Conservation (phyloP, 73 alveolate genomes). For the Symbiodinium pilosum region DNA sequence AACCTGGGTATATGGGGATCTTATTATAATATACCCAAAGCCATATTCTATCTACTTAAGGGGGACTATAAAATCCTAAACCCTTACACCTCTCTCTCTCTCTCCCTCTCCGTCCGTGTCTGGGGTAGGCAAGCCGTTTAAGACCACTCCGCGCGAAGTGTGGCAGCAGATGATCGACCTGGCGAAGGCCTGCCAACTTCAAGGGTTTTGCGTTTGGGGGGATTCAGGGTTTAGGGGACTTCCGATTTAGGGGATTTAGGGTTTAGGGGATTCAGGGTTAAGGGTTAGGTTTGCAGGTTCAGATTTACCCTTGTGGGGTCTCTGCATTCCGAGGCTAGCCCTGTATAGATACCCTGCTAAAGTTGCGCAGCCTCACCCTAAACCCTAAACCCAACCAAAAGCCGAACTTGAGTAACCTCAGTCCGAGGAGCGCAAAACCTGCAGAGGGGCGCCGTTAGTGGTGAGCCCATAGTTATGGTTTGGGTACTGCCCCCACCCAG, state of each 20-base stretch:
- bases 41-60: background rate
- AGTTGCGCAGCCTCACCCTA: background rate
- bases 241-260: background rate
- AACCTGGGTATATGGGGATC: background rate
- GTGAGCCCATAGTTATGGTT: too few species aligned
- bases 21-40: background rate
- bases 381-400: background rate
- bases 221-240: background rate
- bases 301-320: too few species aligned
- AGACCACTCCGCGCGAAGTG: background rate
- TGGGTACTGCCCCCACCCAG: too few species aligned
- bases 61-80: background rate
- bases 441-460: too few species aligned
- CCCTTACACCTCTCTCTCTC: background rate
- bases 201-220: background rate
- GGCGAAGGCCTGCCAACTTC: background rate
- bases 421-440: too few species aligned
- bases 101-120: too few species aligned
- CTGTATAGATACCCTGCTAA: too few species aligned
- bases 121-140: background rate
- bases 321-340: too few species aligned
- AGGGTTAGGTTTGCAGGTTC: background rate
- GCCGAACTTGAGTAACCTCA: background rate
- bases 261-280: background rate
- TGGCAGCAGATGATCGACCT: conserved; percentile 7